Evolutionary conservation across 192 early-diverging fungal genomes (phyloP), one percentile per base, ranked within the genome.

Genomic region (Cetraspora pellucida): DNA sequence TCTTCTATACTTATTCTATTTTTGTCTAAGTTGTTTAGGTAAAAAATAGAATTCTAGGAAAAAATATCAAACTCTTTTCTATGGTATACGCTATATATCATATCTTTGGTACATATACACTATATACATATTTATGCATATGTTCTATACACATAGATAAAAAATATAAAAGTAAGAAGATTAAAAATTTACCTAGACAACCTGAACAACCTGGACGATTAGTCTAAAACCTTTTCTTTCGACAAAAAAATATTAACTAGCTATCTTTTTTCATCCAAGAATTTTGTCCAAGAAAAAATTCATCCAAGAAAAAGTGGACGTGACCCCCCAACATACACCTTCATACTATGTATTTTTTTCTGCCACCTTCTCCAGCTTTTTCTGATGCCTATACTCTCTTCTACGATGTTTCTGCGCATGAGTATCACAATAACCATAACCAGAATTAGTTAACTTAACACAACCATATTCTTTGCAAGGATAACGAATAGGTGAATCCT

Each of bases 1-100:
- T 72, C 71, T 72, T 72, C 52, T 72, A 72, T 72, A 72, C 27
- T 72, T 72, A 6, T 72, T 72, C 11, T 72, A 72, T 55, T 57
- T 71, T 13, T 28, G 71, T 72, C 71, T 57, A 57, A 72, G 71
- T 72, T 72, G 54, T 58, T 28, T 57, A 57, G 30, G 54, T 72
- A 72, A 72, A 72, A 72, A 72, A 57, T 72, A 72, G 28, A 19
- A 72, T 57, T 72, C 71, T 72, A 72, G 11, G 11, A 21, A 72
- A 72, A 72, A 72, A 58, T 43, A 72, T 72, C 7, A 72, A 72
- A 72, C 71, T 72, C 28, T 58, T 58, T 58, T 54, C 54, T 58
- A 72, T 72, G 54, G 52, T 72, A 72, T 72, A 72, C 19, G 14
- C n/a, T 72, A 58, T 72, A 72, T 72, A 72, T 54, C 23, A 58